Conservation (phyloP, 192 early-diverging fungal genomes). For the Coemansia sp. region DNA sequence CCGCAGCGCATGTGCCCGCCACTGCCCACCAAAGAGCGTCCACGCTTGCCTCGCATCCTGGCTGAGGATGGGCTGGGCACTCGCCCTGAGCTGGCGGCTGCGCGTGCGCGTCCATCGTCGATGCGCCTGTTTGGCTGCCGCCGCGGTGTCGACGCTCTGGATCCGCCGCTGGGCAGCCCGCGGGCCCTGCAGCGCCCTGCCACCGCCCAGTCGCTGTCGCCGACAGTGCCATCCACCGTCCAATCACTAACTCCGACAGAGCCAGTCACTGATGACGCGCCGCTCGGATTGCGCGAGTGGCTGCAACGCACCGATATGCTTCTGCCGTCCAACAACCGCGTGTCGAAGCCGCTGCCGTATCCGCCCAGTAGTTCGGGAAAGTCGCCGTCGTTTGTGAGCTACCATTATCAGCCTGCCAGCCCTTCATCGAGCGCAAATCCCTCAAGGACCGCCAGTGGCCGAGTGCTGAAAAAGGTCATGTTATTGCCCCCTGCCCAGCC, state of each 20-base stretch:
- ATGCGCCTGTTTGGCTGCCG: constrained; percentile 29
- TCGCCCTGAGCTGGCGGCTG: constrained; percentile 25
- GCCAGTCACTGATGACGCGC: constrained; percentile 1
- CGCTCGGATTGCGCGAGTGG: constrained; percentile 41
- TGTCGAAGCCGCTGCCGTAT: constrained; percentile 25
- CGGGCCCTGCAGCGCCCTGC: constrained; percentile 10
- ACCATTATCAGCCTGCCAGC: constrained; percentile 22
- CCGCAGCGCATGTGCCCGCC: constrained; percentile 21
- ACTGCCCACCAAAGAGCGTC: constrained; percentile 37
- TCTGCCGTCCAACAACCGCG: constrained; percentile 28
- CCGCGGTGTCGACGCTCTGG: not conserved
- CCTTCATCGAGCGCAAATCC: constrained; percentile 6
- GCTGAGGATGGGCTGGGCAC: constrained; percentile 25
- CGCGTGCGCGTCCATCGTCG: constrained; percentile 38
- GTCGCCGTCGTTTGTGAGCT: constrained; percentile 27
- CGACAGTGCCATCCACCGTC: not conserved
- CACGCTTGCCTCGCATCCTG: constrained; percentile 29
- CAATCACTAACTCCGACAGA: not conserved
- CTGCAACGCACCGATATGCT: constrained; percentile 43
- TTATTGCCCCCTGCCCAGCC: constrained; percentile 19
- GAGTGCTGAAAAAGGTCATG: constrained; percentile 27
- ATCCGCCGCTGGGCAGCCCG: constrained; percentile 11
- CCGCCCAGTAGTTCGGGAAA: constrained; percentile 30
- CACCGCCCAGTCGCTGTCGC: constrained; percentile 10
- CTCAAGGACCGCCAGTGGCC: constrained; percentile 12